Percentiles rank a stretch among this genome's conserved stretches.
phyloP scores from a whole-genome alignment of 2,329 filamentous ascomycete species.

The Calonectria multiphialidica region DNA sequence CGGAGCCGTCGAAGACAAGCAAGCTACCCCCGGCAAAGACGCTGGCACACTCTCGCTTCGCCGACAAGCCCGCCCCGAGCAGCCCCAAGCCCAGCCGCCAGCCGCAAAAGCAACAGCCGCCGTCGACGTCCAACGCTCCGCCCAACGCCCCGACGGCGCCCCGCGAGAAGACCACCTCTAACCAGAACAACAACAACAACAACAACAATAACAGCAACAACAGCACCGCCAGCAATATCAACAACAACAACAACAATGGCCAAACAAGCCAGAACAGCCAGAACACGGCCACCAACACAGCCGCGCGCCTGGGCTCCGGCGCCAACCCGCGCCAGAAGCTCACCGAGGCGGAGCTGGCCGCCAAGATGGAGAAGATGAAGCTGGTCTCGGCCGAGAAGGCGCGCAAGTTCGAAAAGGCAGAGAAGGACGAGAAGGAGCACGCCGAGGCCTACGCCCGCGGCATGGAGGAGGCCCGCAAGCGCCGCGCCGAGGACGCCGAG shows the following conservation, averaged over 20 bases:
- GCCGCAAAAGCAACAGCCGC: background rate
- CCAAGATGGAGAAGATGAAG: slow-evolving; percentile 72
- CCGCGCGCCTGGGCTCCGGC: slow-evolving; percentile 64
- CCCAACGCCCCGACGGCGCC: slow-evolving; percentile 48
- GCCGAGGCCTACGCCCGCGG: slow-evolving; percentile 66
- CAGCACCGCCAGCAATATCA: background rate
- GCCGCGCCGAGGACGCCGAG: slow-evolving; percentile 65
- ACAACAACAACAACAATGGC: background rate
- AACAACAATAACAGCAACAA: background rate
- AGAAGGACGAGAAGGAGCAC: slow-evolving; percentile 68
- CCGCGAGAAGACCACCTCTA: slow-evolving; percentile 36
- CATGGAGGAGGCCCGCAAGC: slow-evolving; percentile 66
- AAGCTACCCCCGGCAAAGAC: slow-evolving; percentile 35
- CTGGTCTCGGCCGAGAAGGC: slow-evolving; percentile 69
- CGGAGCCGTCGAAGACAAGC: background rate
- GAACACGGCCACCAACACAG: slow-evolving; percentile 50
- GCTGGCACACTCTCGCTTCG: slow-evolving; percentile 49
- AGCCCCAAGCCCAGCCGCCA: slow-evolving; percentile 31
- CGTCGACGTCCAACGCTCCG: slow-evolving; percentile 41
- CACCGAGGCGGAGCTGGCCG: slow-evolving; percentile 68
- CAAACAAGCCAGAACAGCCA: slow-evolving; percentile 17
- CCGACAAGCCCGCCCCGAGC: slow-evolving; percentile 44
- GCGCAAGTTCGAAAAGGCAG: slow-evolving; percentile 69
- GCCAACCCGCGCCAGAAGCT: slow-evolving; percentile 71
- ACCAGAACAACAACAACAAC: slow-evolving; percentile 4